Percentiles rank a stretch among this genome's conserved stretches.
phyloP scores from a whole-genome alignment of 2,329 filamentous ascomycete genomes.

The Penicillium polonicum region DNA sequence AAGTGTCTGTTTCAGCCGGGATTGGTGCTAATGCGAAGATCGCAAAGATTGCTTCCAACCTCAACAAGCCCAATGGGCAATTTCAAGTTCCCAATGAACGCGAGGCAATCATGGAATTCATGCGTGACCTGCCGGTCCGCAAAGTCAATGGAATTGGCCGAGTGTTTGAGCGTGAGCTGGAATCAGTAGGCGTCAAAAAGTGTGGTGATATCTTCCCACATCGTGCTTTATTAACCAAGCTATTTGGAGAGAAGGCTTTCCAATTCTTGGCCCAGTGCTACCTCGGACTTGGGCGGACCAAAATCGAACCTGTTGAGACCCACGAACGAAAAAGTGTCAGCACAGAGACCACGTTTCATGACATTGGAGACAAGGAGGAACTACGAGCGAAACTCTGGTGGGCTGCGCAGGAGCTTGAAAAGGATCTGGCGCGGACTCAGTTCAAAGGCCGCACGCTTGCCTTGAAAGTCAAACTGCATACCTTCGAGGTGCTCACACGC shows the following conservation, averaged over 20 bases:
- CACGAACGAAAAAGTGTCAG: conserved; percentile 92
- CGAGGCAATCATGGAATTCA: conserved; percentile 75
- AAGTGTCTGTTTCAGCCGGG: conserved; percentile 88
- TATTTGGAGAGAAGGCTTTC: conserved; percentile 91
- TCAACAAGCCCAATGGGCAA: conserved; percentile 95
- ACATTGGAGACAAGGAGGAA: conserved; percentile 67
- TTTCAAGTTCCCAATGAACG: conserved; percentile 73
- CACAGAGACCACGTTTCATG: conserved; percentile 86
- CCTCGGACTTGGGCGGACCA: conserved; percentile 81
- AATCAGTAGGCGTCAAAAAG: conserved; percentile 80
- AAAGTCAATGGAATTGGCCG: conserved; percentile 96
- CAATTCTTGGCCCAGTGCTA: conserved; percentile 82
- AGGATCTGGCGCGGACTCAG: conserved; percentile 74
- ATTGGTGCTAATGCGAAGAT: conserved; percentile 92
- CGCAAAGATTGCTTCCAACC: conserved; percentile 92
- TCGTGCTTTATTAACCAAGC: conserved; percentile 67
- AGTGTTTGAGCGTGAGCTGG: conserved; percentile 86
- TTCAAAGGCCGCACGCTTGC: conserved; percentile 90
- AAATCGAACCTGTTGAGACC: conserved; percentile 80
- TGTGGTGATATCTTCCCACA: conserved; percentile 84
- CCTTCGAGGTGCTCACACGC: conserved; percentile 84
- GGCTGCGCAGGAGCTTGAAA: conserved; percentile 82
- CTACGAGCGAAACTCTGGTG: conserved; percentile 75
- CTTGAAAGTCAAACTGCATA: conserved; percentile 90
- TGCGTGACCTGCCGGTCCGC: conserved; percentile 76